Percentiles rank a stretch among this genome's conserved stretches.
phyloP scores from a whole-genome alignment of 2,329 filamentous ascomycete species.

The Aaosphaeria arxii region DNA sequence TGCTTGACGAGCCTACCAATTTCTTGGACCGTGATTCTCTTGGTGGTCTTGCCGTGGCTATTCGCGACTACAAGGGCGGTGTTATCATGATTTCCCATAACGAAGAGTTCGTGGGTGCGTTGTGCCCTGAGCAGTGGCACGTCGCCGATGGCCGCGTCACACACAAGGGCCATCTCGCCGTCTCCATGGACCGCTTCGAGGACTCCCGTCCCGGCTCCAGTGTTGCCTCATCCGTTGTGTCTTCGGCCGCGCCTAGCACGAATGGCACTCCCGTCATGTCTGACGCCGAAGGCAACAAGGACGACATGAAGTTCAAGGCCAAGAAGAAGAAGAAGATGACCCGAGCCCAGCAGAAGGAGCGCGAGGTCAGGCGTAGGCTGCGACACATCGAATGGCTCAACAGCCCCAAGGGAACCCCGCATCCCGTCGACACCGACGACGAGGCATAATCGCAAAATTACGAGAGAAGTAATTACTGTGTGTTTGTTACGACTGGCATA shows the following conservation, averaged over 20 bases:
- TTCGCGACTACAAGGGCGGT: constrained; percentile 96
- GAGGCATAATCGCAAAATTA: constrained; percentile 29
- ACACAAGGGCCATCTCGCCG: constrained; percentile 73
- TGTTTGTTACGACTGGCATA: too few species aligned
- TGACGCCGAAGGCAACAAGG: constrained; percentile 74
- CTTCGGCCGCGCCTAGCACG: constrained; percentile 37
- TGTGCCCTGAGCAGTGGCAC: constrained; percentile 96
- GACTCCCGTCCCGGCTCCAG: constrained; percentile 66
- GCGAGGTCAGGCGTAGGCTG: constrained; percentile 79
- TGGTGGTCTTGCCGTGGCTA: constrained; percentile 93
- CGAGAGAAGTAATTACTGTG: too few species aligned
- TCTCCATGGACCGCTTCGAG: constrained; percentile 81
- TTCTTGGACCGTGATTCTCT: constrained; percentile 98
- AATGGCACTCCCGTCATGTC: constrained; percentile 68
- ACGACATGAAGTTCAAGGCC: constrained; percentile 81
- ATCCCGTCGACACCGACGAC: constrained; percentile 40
- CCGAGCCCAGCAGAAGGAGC: constrained; percentile 91
- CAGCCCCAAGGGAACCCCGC: constrained; percentile 55
- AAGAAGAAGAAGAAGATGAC: constrained; percentile 99
- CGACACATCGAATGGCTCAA: constrained; percentile 79
- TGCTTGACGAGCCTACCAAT: constrained; percentile 98
- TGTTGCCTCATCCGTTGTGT: constrained; percentile 47
- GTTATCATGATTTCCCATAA: constrained; percentile 99
- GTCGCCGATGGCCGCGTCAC: constrained; percentile 84
- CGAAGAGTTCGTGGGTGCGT: constrained; percentile 95